A percentile compares a stretch with the other conserved stretches of the same genome.
Conservation (phyloP, 2,329 filamentous ascomycete species). For the Xylariaceae sp. region DNA sequence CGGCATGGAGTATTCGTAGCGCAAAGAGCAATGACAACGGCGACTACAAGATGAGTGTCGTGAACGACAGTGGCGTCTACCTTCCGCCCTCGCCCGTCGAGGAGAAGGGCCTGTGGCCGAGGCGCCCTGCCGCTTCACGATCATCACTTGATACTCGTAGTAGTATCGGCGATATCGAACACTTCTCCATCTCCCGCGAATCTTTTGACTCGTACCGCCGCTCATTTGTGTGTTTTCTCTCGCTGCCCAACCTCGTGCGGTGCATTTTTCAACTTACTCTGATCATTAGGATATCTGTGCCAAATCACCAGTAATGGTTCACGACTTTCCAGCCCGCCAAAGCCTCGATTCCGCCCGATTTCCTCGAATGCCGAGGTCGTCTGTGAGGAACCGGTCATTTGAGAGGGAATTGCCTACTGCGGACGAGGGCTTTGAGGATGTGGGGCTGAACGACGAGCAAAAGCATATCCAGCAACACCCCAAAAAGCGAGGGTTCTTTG, state of each 20-base stretch:
- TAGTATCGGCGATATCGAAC: slow-evolving; percentile 78
- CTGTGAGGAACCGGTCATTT: slow-evolving; percentile 53
- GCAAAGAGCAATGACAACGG: slow-evolving; percentile 59
- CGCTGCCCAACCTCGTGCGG: neutral
- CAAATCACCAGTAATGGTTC: slow-evolving; percentile 65
- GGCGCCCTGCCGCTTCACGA: slow-evolving; percentile 46
- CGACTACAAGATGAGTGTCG: slow-evolving; percentile 81
- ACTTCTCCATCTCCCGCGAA: slow-evolving; percentile 91
- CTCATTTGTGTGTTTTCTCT: slow-evolving; percentile 70
- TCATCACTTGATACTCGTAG: slow-evolving; percentile 49
- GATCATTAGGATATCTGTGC: slow-evolving; percentile 72
- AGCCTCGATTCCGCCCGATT: slow-evolving; percentile 74
- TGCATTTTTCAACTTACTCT: neutral
- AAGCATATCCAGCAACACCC: slow-evolving; percentile 45
- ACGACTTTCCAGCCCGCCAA: slow-evolving; percentile 59
- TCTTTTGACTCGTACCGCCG: slow-evolving; percentile 95
- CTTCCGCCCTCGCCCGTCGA: slow-evolving; percentile 91
- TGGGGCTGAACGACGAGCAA: slow-evolving; percentile 76
- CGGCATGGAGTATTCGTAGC: slow-evolving; percentile 58
- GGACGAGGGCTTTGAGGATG: slow-evolving; percentile 85
- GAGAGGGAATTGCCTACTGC: slow-evolving; percentile 59
- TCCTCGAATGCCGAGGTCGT: slow-evolving; percentile 58
- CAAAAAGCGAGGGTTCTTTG: slow-evolving; percentile 77
- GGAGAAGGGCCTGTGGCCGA: slow-evolving; percentile 75
- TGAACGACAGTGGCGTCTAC: slow-evolving; percentile 93